phyloP scores from a whole-genome alignment of 768 basidiomycete species.

The Tricholoma sp. region DNA sequence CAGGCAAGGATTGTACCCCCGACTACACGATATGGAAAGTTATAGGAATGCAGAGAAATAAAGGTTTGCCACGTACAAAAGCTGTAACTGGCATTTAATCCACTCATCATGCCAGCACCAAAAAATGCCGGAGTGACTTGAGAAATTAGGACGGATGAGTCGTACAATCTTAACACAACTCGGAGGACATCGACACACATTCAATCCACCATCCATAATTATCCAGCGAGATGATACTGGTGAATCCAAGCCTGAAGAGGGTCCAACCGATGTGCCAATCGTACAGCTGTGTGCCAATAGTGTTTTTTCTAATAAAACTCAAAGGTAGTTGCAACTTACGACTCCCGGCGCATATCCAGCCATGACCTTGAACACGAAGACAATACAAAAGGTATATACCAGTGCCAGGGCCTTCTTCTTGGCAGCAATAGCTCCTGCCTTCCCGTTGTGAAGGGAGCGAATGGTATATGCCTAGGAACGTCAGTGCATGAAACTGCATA shows the following conservation, averaged over 20 bases:
- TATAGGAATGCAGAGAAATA: background rate
- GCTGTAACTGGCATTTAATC: slow-evolving; percentile 52
- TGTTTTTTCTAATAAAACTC: background rate
- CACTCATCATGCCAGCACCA: slow-evolving; percentile 55
- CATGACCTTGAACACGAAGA: slow-evolving; percentile 50
- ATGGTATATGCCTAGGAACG: slow-evolving; percentile 49
- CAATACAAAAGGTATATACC: slow-evolving; percentile 37
- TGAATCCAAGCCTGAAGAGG: slow-evolving; percentile 54
- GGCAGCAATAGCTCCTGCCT: slow-evolving; percentile 43
- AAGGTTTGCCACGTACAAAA: slow-evolving; percentile 37
- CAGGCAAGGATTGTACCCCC: slow-evolving; percentile 53
- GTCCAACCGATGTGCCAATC: slow-evolving; percentile 68
- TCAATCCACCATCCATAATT: slow-evolving; percentile 56
- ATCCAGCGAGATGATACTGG: slow-evolving; percentile 52
- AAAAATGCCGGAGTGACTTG: slow-evolving; percentile 52
- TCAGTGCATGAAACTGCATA: background rate
- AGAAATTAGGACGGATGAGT: background rate
- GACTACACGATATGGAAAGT: slow-evolving; percentile 25
- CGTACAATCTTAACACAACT: background rate
- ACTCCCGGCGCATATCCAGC: slow-evolving; percentile 58
- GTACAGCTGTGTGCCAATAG: slow-evolving; percentile 32
- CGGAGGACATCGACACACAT: slow-evolving; percentile 26
- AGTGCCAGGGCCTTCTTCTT: slow-evolving; percentile 53
- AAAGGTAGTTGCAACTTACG: slow-evolving; percentile 21
- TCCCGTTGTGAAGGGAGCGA: slow-evolving; percentile 51